Conservation (phyloP, 2,329 filamentous ascomycete genomes). For the Venturia oleaginea region DNA sequence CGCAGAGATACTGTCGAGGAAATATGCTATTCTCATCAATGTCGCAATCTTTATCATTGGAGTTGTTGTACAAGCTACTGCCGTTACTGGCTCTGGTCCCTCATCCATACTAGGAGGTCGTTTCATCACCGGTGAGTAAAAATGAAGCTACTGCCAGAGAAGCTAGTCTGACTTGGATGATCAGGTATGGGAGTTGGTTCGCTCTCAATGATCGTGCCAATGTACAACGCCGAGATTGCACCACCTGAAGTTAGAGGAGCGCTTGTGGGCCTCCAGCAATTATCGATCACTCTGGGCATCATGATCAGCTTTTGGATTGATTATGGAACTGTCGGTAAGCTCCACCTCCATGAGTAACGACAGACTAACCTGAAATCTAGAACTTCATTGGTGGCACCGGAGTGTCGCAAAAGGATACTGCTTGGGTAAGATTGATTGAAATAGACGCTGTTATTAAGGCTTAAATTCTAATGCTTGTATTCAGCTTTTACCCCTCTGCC, state of each 20-base stretch:
- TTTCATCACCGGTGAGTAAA: constrained; percentile 50
- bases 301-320: constrained; percentile 48
- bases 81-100: constrained; percentile 44
- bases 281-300: constrained; percentile 54
- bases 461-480: not conserved
- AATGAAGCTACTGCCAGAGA: constrained; percentile 9
- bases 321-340: constrained; percentile 37
- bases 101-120: constrained; percentile 59
- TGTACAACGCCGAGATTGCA: constrained; percentile 36
- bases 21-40: constrained; percentile 59
- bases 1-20: constrained; percentile 60
- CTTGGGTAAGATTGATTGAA: constrained; percentile 56
- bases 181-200: constrained; percentile 58
- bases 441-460: too few species aligned
- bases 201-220: constrained; percentile 57
- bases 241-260: constrained; percentile 59
- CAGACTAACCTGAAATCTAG: constrained; percentile 13
- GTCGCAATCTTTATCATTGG: constrained; percentile 60
- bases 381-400: constrained; percentile 48
- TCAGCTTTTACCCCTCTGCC: constrained; percentile 54
- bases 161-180: constrained; percentile 19
- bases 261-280: constrained; percentile 55
- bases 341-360: constrained; percentile 15
- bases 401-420: constrained; percentile 50
- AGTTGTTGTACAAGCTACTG: constrained; percentile 58